A percentile compares a stretch with the other conserved stretches of the same genome.
phyloP scores from a whole-genome alignment of 75 land plant genomes.

The Pinus tabuliformis region DNA sequence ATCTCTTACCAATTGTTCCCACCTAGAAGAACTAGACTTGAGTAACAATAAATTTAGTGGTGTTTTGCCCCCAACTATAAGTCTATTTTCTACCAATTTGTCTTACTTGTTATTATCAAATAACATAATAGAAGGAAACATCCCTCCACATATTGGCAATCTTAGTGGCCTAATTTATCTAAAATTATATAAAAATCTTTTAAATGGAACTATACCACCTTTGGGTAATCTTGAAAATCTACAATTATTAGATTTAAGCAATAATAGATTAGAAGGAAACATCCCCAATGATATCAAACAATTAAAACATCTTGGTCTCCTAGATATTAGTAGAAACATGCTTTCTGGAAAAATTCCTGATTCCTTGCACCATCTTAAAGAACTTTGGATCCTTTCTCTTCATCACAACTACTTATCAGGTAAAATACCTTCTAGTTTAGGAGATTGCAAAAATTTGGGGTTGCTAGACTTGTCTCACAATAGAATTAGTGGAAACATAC shows the following conservation, averaged over 20 bases:
- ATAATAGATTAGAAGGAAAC: slow-evolving; percentile 15
- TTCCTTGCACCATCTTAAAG: background rate
- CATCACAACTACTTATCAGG: slow-evolving; percentile 14
- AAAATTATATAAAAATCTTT: slow-evolving; percentile 13
- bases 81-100: background rate
- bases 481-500: slow-evolving; percentile 7
- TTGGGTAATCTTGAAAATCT: slow-evolving; percentile 9
- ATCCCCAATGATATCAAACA: slow-evolving; percentile 20
- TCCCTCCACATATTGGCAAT: background rate
- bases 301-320: slow-evolving; percentile 11
- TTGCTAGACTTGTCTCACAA: slow-evolving; percentile 6
- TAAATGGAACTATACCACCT: slow-evolving; percentile 20
- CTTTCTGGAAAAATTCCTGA: slow-evolving; percentile 23
- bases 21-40: background rate
- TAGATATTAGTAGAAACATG: slow-evolving; percentile 15
- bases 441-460: slow-evolving; percentile 11
- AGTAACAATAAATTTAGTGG: slow-evolving; percentile 11
- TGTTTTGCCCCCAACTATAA: background rate
- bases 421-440: slow-evolving; percentile 8
- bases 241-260: slow-evolving; percentile 12
- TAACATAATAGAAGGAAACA: background rate
- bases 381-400: slow-evolving; percentile 5
- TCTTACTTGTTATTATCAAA: background rate
- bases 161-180: background rate
- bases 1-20: slow-evolving; percentile 5